Percentiles rank a stretch among this genome's conserved stretches.
phyloP scores from a whole-genome alignment of 129 eudicot genomes.

The Deinandra increscens region DNA sequence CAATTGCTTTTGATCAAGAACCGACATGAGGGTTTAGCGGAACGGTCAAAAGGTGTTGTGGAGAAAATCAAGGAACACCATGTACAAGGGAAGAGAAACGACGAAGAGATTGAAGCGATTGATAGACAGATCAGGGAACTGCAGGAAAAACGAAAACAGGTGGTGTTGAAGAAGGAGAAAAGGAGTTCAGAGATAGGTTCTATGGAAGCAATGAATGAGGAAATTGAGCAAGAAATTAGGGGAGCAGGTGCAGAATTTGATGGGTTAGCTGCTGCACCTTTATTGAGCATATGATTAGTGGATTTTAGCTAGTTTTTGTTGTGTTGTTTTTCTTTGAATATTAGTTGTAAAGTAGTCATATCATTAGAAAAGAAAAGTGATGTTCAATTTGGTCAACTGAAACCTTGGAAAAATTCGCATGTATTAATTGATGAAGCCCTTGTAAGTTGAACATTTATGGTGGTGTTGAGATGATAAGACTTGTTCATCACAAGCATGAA shows the following conservation, averaged over 20 bases:
- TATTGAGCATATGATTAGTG: not conserved
- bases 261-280: slow-evolving; percentile 42
- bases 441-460: too few relatives aligned
- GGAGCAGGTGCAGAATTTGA: slow-evolving; percentile 38
- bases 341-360: slow-evolving; percentile 11
- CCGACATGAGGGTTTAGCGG: slow-evolving; percentile 38
- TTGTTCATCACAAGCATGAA: too few relatives aligned
- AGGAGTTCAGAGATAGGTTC: slow-evolving; percentile 31
- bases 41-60: slow-evolving; percentile 16
- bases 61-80: slow-evolving; percentile 34
- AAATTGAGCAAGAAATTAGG: slow-evolving; percentile 24
- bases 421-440: too few relatives aligned
- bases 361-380: too few relatives aligned
- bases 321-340: slow-evolving; percentile 2
- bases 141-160: slow-evolving; percentile 38
- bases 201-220: slow-evolving; percentile 29
- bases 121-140: slow-evolving; percentile 44
- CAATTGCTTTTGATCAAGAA: slow-evolving; percentile 45
- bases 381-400: too few relatives aligned
- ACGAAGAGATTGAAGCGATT: slow-evolving; percentile 42
- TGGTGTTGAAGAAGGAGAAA: slow-evolving; percentile 31
- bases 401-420: too few relatives aligned
- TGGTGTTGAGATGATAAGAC: too few relatives aligned
- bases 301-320: not conserved
- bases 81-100: slow-evolving; percentile 25